Evolutionary conservation across 139 green algal genomes (phyloP).

Genomic region (Coelastrella sp.): DNA sequence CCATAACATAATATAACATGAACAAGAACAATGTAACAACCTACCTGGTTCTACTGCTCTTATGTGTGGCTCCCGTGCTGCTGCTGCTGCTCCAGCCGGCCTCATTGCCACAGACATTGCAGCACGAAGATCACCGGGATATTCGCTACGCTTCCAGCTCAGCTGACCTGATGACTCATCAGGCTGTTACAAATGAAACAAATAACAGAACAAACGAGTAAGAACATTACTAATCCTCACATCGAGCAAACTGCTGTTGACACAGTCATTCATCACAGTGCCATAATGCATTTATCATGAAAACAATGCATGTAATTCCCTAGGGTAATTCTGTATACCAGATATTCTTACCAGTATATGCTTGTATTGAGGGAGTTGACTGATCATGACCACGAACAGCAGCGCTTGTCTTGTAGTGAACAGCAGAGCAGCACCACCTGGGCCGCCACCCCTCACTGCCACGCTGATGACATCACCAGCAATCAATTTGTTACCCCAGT

Average conservation of each 20-base stretch:
- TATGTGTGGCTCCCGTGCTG: constrained; percentile 56
- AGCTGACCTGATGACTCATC: constrained; percentile 19
- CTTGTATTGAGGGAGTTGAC: constrained; percentile 32
- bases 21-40: no score
- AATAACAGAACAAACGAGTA: background rate
- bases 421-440: constrained; percentile 83
- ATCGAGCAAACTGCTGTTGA: no score
- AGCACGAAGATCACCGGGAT: constrained; percentile 48
- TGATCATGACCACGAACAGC: constrained; percentile 68
- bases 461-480: constrained; percentile 72
- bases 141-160: constrained; percentile 30
- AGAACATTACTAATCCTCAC: no score
- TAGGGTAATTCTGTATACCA: no score
- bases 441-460: constrained; percentile 60
- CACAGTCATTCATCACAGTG: no score
- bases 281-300: no score
- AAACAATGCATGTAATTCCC: no score
- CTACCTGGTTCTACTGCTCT: constrained; percentile 75
- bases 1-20: no score
- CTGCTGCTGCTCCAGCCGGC: constrained; percentile 53
- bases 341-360: constrained; percentile 37
- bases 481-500: constrained; percentile 63
- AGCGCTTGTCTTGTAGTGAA: constrained; percentile 69
- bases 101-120: constrained; percentile 80
- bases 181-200: constrained; percentile 12